Evolutionary conservation across 495 filamentous ascomycete species (phyloP), one percentile per base, ranked within the genome.

Genomic region (Glarea lozoyensis): DNA sequence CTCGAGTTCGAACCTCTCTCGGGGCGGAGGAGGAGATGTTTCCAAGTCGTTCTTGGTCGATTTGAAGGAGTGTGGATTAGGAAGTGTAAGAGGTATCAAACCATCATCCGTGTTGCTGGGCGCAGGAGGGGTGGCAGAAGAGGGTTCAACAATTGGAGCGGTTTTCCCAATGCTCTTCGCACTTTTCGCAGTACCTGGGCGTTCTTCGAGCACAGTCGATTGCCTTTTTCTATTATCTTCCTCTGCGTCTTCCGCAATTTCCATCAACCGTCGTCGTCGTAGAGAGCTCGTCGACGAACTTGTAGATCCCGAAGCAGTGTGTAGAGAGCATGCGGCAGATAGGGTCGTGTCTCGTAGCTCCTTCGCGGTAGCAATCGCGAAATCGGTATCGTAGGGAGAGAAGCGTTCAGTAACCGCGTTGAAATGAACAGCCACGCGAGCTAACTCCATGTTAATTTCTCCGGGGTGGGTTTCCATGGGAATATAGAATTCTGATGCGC

Each of bases 341-440:
- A 98, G 75, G 37, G 86, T 80, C 43, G 83, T 79, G 57, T 98
- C 93, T 51, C 76, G 87, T 47, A 98, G 73, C 29, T 93, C 88
- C 51, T 84, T 79, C 10, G 87, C 66, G 22, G 72, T 62, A 17
- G 79, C 65, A 40, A 94, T 81, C 17, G 76, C 66, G 56, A 94
- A 84, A 13, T 79, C 73, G 3, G 86, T 85, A 58, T 97, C 90
- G 62, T 88, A 82, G 2, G 89, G 90, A 30, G 81, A 76, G 61
- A 95, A 94, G 40, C 78, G 81, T 51, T 97, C 89, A 35, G 79
- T 74, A 35, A 98, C 65, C 22, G 86, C 80, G 45, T 84, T 83
- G 55, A 94, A 95, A 60, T 98, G 93, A 7, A 98, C 92, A n/a
- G 86, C 76, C 19, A 85, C 86, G 49, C 92, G 88, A 41, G 88